A percentile compares a stretch with the other conserved stretches of the same genome.
Evolutionary conservation across 257 asterid genomes (phyloP).

Genomic region (Perilla frutescens): DNA sequence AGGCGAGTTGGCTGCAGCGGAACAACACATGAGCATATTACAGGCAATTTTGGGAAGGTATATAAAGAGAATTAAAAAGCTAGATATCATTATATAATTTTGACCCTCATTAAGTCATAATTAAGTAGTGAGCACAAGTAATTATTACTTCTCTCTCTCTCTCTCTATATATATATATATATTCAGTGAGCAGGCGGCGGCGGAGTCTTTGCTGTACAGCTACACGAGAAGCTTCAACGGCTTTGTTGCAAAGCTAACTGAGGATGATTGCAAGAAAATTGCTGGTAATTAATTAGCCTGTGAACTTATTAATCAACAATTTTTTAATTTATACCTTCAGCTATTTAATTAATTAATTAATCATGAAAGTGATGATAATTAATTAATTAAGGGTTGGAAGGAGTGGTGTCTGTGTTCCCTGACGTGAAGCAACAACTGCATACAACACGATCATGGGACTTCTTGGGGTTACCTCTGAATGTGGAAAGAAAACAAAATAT

Average conservation of each 20-base stretch:
- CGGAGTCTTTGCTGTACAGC: conserved; percentile 49
- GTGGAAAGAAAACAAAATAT: conserved; percentile 34
- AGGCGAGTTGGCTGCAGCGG: conserved; percentile 44
- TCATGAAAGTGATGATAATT: not conserved
- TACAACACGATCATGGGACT: conserved; percentile 71
- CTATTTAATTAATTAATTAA: not conserved
- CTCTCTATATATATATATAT: no score
- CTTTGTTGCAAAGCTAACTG: conserved; percentile 58
- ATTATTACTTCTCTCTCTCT: no score
- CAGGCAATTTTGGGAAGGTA: conserved; percentile 54
- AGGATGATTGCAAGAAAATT: conserved; percentile 50
- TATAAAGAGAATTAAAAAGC: not conserved
- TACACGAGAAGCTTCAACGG: conserved; percentile 72
- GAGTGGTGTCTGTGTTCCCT: conserved; percentile 58
- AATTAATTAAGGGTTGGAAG: conserved; percentile 44
- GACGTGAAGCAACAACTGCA: conserved; percentile 53
- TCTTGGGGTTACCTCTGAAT: conserved; percentile 54
- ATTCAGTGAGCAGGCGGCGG: conserved; percentile 42
- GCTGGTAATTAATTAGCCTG: no score
- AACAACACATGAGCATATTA: conserved; percentile 54
- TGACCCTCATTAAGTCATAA: no score
- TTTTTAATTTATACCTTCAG: no score
- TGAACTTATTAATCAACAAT: conserved; percentile 29
- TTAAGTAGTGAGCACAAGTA: conserved; percentile 37
- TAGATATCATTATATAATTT: not conserved